Conservation (phyloP, 352 stramenopile species). For the Pythium grandisporangium region DNA sequence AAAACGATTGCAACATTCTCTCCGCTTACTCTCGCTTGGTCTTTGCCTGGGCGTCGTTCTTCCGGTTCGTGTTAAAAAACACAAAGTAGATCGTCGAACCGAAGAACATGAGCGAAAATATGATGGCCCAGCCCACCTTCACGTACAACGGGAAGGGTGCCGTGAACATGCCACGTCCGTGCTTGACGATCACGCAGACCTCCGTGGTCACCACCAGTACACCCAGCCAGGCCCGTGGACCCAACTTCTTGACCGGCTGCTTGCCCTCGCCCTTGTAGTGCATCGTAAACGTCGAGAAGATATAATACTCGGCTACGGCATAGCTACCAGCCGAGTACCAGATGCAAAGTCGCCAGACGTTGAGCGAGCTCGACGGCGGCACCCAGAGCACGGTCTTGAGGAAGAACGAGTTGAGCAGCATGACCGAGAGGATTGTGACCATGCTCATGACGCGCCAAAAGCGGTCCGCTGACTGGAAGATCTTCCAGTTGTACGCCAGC, state of each 20-base stretch:
- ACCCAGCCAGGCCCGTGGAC: conserved; percentile 73
- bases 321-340: conserved; percentile 86
- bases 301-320: conserved; percentile 85
- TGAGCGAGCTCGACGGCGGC: conserved; percentile 70
- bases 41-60: conserved; percentile 5
- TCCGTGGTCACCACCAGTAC: conserved; percentile 72
- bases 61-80: conserved; percentile 66
- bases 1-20: no score
- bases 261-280: conserved; percentile 36
- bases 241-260: conserved; percentile 71
- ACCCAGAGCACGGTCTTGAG: conserved; percentile 91
- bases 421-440: conserved; percentile 85
- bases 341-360: conserved; percentile 67
- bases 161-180: conserved; percentile 84
- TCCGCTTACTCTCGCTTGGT: no score
- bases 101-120: conserved; percentile 62
- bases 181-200: conserved; percentile 76
- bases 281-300: conserved; percentile 84
- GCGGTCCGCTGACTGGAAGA: conserved; percentile 86
- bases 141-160: conserved; percentile 71
- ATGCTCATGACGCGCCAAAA: conserved; percentile 89
- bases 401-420: conserved; percentile 96
- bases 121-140: conserved; percentile 72
- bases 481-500: conserved; percentile 91
- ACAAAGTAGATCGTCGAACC: conserved; percentile 82